Percentiles rank a stretch among this genome's conserved stretches.
phyloP scores from a whole-genome alignment of 495 filamentous ascomycete species.

The Podospora comata region DNA sequence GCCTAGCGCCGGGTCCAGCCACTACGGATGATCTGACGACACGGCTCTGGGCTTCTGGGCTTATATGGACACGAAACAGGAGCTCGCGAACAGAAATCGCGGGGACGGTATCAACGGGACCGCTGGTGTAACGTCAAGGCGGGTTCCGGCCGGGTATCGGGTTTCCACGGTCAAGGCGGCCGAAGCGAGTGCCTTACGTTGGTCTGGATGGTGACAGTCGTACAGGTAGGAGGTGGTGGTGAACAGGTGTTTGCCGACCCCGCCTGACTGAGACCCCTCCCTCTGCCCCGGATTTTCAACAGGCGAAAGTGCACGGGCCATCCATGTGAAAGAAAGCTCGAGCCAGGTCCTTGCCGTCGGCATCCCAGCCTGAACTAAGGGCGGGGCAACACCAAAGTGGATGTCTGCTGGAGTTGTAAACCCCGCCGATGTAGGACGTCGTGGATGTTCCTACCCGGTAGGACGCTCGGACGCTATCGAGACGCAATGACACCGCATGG shows the following conservation, averaged over 20 bases:
- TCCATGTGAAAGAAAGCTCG: background rate
- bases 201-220: too few species aligned
- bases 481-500: background rate
- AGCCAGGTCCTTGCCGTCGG: slow-evolving; percentile 1
- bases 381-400: background rate
- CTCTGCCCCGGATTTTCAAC: slow-evolving; percentile 7
- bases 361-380: background rate
- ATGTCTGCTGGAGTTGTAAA: background rate
- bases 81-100: background rate
- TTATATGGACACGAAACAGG: too few species aligned
- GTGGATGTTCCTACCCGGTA: background rate
- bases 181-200: background rate
- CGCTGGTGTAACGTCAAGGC: slow-evolving; percentile 8
- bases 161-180: background rate
- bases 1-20: slow-evolving; percentile 15
- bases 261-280: background rate
- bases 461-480: background rate
- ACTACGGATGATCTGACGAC: background rate
- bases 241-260: background rate
- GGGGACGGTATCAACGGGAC: slow-evolving; percentile 1
- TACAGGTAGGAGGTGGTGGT: background rate
- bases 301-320: background rate
- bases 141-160: background rate
- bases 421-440: slow-evolving; percentile 10
- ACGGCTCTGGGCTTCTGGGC: background rate